Evolutionary conservation across 2,329 filamentous ascomycete species (phyloP), one percentile per base, ranked within the genome.

Genomic region (Rutstroemia sp.): DNA sequence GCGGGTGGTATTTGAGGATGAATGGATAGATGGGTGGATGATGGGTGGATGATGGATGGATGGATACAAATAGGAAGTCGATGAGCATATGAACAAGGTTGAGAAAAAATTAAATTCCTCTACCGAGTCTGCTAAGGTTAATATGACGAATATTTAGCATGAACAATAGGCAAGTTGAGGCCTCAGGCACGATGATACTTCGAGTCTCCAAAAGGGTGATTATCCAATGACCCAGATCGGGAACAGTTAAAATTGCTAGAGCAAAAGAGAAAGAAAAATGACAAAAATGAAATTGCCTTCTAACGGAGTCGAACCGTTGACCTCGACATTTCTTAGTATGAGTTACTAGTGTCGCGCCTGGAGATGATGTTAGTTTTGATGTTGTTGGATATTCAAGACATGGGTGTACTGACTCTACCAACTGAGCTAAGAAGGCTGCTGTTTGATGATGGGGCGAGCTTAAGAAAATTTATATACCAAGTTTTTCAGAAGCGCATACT

Each of bases 261-360:
- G 17, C 39, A 42, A 14, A 45, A 45, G 19, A 45, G 17, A 23
- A 45, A 3, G 10, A 45, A 45, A 45, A 45, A 45, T 45, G 12
- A 10, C 12, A 49, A 49, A 34, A 21, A 36, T 38, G 14, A 36
- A 36, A 34, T 49, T 49, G 47, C 47, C 47, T 38, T 17, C 25
- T 17, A 27, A 49, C 47, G 47, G 47, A 49, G 34, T 49, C 47
- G 47, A 49, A 49, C 47, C 47, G 47, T 25, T 27, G 34, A 49
- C 47, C 47, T 49, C 47, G 47, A 16, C 47, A 49, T 49, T 34
- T 34, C 30, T 34, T 34, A 34, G 30, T 34, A 34, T 34, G 30
- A 14, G 3, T 34, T 49, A 49, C 47, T 49, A 49, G 47, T 49
- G 47, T 16, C 47, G 47, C 47, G 47, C 47, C 30, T 34, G 30